phyloP scores from a whole-genome alignment of 176 grass and related monocot species.

The barley (Hordeum vulgare) region MorexV3_pseudomolecules_assembly NC_058524.1:91204872-91205371 shows the following conservation, averaged over 20 bases:
- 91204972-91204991: not conserved
- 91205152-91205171: too few relatives aligned
- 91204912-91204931: not conserved
- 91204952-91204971: not conserved
- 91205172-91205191: too few relatives aligned
- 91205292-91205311: too few relatives aligned
- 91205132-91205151: too few relatives aligned
- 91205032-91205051: not conserved
- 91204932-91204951: not conserved
- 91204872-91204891: not conserved
- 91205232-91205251: too few relatives aligned
- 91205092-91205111: not conserved
- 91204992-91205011: not conserved
- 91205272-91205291: too few relatives aligned
- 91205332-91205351: too few relatives aligned
- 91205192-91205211: too few relatives aligned
- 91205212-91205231: too few relatives aligned
- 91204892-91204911: not conserved
- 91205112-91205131: conserved; percentile 8
- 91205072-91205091: not conserved
- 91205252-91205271: too few relatives aligned
- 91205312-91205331: too few relatives aligned
- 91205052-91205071: not conserved
- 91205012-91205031: not conserved
- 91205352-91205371: too few relatives aligned